These are phyloP conservation scores for Ampelocalamus luodianensis DNA, from an alignment of 176 grass and related monocot species.

Conservation along the genomic window DNA sequence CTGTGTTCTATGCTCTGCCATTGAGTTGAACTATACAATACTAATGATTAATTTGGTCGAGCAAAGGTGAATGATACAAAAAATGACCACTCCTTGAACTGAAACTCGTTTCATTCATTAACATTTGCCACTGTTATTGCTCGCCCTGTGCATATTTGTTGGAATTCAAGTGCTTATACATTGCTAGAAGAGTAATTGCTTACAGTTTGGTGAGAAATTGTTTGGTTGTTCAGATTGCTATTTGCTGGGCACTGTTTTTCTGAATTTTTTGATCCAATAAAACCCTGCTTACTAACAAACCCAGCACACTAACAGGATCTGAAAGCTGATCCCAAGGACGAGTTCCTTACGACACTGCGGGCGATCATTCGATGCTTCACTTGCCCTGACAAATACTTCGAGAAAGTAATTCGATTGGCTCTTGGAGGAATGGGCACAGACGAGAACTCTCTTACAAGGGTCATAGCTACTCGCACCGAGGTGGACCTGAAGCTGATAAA, in stretches of 20 bases:
- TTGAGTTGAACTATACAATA: neutral
- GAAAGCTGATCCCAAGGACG: conserved; percentile 80
- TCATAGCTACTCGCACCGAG: conserved; percentile 75
- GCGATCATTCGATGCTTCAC: conserved; percentile 72
- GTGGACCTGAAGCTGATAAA: conserved; percentile 79
- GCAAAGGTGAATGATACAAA: neutral
- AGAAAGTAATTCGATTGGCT: conserved; percentile 65
- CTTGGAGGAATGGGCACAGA: conserved; percentile 74
- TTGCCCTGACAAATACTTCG: conserved; percentile 83
- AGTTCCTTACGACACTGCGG: conserved; percentile 69
- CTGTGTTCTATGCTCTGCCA: neutral
- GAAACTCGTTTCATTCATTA: neutral
- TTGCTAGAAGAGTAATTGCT: neutral
- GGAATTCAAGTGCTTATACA: neutral
- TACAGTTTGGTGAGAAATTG: neutral
- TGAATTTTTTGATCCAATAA: neutral
- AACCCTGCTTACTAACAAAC: neutral
- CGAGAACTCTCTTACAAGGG: conserved; percentile 75
- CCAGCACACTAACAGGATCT: conserved; percentile 53
- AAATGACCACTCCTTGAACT: too few species aligned
- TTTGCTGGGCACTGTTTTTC: neutral
- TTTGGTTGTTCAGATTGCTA: neutral
- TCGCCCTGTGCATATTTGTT: neutral
- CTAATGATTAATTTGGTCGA: neutral
- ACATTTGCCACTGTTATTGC: neutral